These are phyloP conservation scores for Saccharomyces hybrid DNA, from an alignment of 1,139 yeast genomes.

Conservation along the genomic window DNA sequence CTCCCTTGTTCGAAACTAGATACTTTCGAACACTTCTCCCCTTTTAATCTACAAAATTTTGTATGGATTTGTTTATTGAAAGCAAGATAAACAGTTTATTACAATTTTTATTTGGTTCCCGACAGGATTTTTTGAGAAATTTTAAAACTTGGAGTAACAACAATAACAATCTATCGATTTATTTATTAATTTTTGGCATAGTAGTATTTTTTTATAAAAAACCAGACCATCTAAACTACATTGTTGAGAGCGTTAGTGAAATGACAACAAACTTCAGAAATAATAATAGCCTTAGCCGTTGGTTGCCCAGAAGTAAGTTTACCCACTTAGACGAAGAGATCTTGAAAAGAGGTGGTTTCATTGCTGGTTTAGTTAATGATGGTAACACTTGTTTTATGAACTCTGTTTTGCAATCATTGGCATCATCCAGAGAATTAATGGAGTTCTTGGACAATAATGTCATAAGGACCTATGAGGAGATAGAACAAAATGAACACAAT, in stretches of 20 bases:
- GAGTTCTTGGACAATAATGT: conserved; percentile 53
- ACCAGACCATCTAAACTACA: background rate
- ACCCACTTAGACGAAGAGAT: conserved; percentile 20
- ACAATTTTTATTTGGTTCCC: background rate
- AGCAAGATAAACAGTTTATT: background rate
- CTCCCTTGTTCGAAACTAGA: background rate
- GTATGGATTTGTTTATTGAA: background rate
- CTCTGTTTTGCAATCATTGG: conserved; percentile 75
- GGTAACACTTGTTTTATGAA: conserved; percentile 95
- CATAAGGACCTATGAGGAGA: conserved; percentile 30
- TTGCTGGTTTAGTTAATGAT: conserved; percentile 82
- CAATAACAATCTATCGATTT: background rate
- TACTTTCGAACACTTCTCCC: background rate
- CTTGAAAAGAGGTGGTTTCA: conserved; percentile 51
- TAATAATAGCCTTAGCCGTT: conserved; percentile 16
- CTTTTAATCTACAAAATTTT: background rate
- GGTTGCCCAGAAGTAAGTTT: conserved; percentile 16
- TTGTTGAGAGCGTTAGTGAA: background rate
- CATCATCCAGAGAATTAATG: conserved; percentile 60
- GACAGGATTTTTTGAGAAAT: background rate
- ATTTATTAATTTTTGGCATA: background rate
- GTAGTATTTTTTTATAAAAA: background rate
- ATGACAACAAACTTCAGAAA: conserved; percentile 9
- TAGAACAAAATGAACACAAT: conserved; percentile 28
- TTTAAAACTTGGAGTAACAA: background rate